Evolutionary conservation across 2,329 filamentous ascomycete species (phyloP), one percentile per base, ranked within the genome.

Genomic region (Ascochyta koolunga): DNA sequence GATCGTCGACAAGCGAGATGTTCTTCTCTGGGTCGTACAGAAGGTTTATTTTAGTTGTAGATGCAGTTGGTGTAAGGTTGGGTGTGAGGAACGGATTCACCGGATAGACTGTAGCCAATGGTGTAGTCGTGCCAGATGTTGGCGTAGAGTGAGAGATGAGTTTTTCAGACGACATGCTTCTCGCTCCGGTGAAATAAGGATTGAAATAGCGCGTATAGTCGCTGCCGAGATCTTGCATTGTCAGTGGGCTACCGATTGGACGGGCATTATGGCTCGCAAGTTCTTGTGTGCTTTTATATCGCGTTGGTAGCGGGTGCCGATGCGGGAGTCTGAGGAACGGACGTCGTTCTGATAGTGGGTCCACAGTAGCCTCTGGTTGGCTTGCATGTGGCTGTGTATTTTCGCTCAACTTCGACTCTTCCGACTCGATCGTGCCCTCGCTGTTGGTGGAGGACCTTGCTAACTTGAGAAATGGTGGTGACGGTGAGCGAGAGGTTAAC

Each of bases 1-100:
- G 72, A 59, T 83, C 80, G 61, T 83, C 79, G 10, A 81, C 61
- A 22, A 77, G 72, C 56, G 77, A 74, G 54, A 74, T 72, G 35
- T 66, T 62, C 49, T 64, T 70, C 39, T 72, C 68, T 0, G 59
- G 39, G 29, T 72, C 65, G 33, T 54, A 57, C 13, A 69, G 49
- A 3, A 50, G 40, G 24, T 61, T 58, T 33, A 70, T 50, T 15
- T 58, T 69, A 5, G 68, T 67, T 7, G 64, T 64, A 2, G 71
- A 72, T 5, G 63, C 56, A 32, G 61, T 64, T 16, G 70, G 70
- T 11, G 69, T 70, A n/a, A 56, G 50, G 47, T 64, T 65, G 22
- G 70, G 70, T 9, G 69, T 71, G n/a, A 58, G 51, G 51, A 72
- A 70, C 2, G 69, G 64, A 42, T 71, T 70, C 0, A 48, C 13